Evolutionary conservation across 805 yeast genomes (phyloP), one percentile per base, ranked within the genome.

Genomic region (Myxozyma udenii): DNA sequence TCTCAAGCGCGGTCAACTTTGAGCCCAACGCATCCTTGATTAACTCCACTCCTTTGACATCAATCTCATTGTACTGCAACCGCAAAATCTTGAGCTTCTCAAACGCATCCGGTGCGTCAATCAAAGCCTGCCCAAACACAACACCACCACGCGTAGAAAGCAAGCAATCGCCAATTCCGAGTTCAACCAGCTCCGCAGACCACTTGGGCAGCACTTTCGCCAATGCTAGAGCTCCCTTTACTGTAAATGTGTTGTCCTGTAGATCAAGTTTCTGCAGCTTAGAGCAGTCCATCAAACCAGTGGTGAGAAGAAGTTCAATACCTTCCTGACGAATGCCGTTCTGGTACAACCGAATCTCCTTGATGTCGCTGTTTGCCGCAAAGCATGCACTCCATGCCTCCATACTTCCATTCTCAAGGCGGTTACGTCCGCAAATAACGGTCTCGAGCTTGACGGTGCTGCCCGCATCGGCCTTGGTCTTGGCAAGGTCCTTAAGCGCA

Each of bases 291-390:
- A 78, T 68, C 63, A 93, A 78, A 50, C 97, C 98, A 47, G 84
- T 77, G 18, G 73, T 71, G 60, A 91, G 75, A 64, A 91, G 77
- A 61, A 78, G 81, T 57, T 84, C 78, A 50, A 91, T 83, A 62
- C 99, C 99, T 50, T 80, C 83, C 48, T 95, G 98, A 71, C 99
- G 83, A 59, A 93, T 93, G 66, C 99, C 99, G 68, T 93, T 93
- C 73, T 93, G 99, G 66, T 88, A 91, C 61, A 93, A 76, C 66
- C 85, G 82, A 32, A 90, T 80, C 53, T 76, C 80, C 68, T 85
- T 80, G 65, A 90, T 75, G 16, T 25, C 41, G 47, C 81, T 79
- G 68, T 93, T 96, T 47, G 84, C 83, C 66, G 85, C 84, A 61
- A 93, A 77, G 54, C 95, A 96, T 50, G 87, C 74, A 7, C 97